phyloP scores from a whole-genome alignment of 2,329 filamentous ascomycete genomes.

The Ustilaginoidea virens region DNA sequence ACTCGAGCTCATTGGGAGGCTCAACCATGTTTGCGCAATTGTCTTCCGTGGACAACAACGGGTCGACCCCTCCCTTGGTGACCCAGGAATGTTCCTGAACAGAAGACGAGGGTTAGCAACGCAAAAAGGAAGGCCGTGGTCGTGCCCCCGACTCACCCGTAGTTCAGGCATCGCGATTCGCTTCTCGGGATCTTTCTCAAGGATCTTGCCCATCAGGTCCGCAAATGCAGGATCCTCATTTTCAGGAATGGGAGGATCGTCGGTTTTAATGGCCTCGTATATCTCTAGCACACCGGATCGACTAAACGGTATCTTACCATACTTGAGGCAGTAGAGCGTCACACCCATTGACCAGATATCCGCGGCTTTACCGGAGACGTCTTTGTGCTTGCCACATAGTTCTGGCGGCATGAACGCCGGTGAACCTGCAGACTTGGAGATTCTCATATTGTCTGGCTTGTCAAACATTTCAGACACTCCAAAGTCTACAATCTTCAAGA shows the following conservation, averaged over 20 bases:
- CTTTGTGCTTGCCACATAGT: conserved; percentile 73
- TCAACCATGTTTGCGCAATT: conserved; percentile 73
- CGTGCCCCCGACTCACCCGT: conserved; percentile 44
- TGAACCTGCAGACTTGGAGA: conserved; percentile 82
- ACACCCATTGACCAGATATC: conserved; percentile 99
- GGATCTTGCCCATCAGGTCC: conserved; percentile 55
- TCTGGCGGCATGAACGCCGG: conserved; percentile 92
- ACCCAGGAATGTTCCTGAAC: conserved; percentile 81
- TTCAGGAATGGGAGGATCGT: conserved; percentile 45
- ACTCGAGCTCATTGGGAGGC: conserved; percentile 75
- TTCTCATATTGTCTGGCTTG: conserved; percentile 71
- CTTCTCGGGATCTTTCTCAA: conserved; percentile 74
- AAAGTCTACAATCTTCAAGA: conserved; percentile 96
- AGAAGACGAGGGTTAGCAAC: not conserved
- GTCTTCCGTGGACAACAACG: conserved; percentile 64
- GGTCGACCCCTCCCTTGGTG: conserved; percentile 63
- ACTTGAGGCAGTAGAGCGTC: conserved; percentile 82
- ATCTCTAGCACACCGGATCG: conserved; percentile 66
- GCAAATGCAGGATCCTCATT: conserved; percentile 53
- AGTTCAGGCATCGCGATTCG: conserved; percentile 73
- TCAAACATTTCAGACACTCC: conserved; percentile 99
- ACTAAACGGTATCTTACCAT: conserved; percentile 79
- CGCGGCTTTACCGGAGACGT: conserved; percentile 75
- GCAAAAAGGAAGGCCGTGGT: not conserved
- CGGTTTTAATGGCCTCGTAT: conserved; percentile 72